These are phyloP conservation scores for Globomyces pollinis-pini DNA, from an alignment of 192 early-diverging fungal species.

Conservation along the genomic window DNA sequence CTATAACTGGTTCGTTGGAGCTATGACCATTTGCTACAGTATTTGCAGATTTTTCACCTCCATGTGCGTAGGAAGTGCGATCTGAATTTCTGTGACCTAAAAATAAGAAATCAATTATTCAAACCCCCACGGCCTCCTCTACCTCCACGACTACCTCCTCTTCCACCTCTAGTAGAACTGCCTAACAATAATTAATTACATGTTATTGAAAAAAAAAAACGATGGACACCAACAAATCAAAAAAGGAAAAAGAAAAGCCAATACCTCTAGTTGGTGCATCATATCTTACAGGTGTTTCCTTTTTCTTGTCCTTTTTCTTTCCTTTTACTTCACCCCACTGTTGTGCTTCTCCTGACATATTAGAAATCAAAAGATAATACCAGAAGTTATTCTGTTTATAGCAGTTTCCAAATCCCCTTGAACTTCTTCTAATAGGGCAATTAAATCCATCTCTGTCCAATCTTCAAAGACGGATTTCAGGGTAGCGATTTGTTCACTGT, in stretches of 20 bases:
- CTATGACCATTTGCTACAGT: not conserved
- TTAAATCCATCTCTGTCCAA: slow-evolving; percentile 85
- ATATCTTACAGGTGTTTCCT: no score
- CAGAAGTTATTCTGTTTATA: slow-evolving; percentile 73
- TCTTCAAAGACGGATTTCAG: slow-evolving; percentile 32
- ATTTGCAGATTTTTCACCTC: slow-evolving; percentile 5
- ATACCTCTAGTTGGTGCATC: no score
- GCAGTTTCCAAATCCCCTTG: slow-evolving; percentile 77
- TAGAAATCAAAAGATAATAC: slow-evolving; percentile 21
- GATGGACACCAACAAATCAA: no score
- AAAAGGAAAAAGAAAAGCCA: no score
- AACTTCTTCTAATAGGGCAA: slow-evolving; percentile 76
- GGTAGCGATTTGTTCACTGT: slow-evolving; percentile 16
- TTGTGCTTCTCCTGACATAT: slow-evolving; percentile 57
- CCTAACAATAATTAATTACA: slow-evolving; percentile 2
- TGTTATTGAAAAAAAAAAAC: no score
- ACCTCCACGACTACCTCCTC: slow-evolving; percentile 6
- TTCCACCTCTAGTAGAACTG: slow-evolving; percentile 5
- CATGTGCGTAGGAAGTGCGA: not conserved
- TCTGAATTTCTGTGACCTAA: not conserved
- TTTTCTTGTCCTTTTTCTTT: slow-evolving; percentile 54
- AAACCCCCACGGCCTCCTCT: slow-evolving; percentile 4
- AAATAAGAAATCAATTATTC: not conserved
- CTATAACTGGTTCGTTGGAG: not conserved
- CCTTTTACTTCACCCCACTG: slow-evolving; percentile 87